Evolutionary conservation across 805 yeast species (phyloP), one percentile per base, ranked within the genome.

Genomic region (Wickerhamiella domercqiae): DNA sequence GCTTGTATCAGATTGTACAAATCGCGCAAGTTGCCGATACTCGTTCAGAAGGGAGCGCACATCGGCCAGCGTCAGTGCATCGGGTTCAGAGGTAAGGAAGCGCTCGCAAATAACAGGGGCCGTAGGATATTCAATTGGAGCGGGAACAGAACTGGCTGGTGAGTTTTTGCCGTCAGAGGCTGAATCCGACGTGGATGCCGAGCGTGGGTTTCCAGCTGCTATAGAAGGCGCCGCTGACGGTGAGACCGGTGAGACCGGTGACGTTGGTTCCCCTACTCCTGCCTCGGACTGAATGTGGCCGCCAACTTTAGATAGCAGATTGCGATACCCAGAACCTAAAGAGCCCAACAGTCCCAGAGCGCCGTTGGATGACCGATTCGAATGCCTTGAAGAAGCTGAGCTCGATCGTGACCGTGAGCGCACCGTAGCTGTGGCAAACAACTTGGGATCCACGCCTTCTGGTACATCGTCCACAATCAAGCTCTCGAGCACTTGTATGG

Each of bases 11-110:
- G n/a, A n/a, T n/a, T n/a, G n/a, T n/a, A n/a, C n/a, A n/a, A n/a
- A n/a, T n/a, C n/a, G n/a, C n/a, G 59, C 63, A 25, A 62, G 48
- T 9, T 61, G 51, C 31, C 52, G 53, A 43, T 62, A 62, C 39
- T 62, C 67, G 4, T 44, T 38, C 30, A 59, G 51, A 19, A 62
- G 50, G 18, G 44, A 51, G 24, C 47, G 47, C 14, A 62, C 50
- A 16, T 63, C 66, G 1, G 51, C 49, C 14, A 59, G 29, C n/a
- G 55, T 55, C 16, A 62, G 47, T 18, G 49, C 38, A 17, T 53
- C 59, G 7, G 55, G 48, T 18, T 55, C 55, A 37, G 44, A 46
- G 9, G 33, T 34, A 14, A 50, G n/a, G 24, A 49, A 43, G 9
- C 47, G 41, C 22, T 34, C 45, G 20, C 50, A 45, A 17, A 41